Evolutionary conservation across 441 rosid species (phyloP).

Genomic region (Populus hybrid): DNA sequence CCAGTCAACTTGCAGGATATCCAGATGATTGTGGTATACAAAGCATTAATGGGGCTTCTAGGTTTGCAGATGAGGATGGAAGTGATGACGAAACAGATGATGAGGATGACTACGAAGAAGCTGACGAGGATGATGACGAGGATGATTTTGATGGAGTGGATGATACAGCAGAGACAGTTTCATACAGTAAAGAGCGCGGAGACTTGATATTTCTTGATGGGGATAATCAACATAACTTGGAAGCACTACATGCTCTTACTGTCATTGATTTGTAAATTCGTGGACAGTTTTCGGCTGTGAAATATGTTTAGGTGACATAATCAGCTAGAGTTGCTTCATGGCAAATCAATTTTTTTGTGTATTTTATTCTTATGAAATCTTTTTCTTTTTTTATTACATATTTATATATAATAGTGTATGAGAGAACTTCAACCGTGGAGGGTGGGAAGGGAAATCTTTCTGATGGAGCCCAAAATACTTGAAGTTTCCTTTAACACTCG

Average conservation of each 20-base stretch:
- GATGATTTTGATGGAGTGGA: conserved; percentile 12
- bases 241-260: conserved; percentile 21
- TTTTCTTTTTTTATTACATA: no score
- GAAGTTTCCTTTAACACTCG: no score
- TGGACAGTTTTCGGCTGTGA: conserved; percentile 7
- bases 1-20: conserved; percentile 51
- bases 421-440: background rate
- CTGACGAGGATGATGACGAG: background rate
- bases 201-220: conserved; percentile 15
- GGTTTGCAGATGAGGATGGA: conserved; percentile 30
- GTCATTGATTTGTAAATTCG: conserved; percentile 16
- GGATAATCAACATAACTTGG: conserved; percentile 13
- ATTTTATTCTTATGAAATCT: no score
- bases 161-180: conserved; percentile 22
- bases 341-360: background rate
- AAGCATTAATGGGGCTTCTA: conserved; percentile 21
- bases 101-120: conserved; percentile 3
- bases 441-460: background rate
- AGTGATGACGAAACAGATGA: conserved; percentile 32
- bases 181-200: conserved; percentile 24
- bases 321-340: background rate
- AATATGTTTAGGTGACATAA: background rate
- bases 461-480: background rate
- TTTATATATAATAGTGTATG: background rate
- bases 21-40: conserved; percentile 14